Evolutionary conservation across 2,329 filamentous ascomycete species (phyloP).

Genomic region (Aaosphaeria arxii): DNA sequence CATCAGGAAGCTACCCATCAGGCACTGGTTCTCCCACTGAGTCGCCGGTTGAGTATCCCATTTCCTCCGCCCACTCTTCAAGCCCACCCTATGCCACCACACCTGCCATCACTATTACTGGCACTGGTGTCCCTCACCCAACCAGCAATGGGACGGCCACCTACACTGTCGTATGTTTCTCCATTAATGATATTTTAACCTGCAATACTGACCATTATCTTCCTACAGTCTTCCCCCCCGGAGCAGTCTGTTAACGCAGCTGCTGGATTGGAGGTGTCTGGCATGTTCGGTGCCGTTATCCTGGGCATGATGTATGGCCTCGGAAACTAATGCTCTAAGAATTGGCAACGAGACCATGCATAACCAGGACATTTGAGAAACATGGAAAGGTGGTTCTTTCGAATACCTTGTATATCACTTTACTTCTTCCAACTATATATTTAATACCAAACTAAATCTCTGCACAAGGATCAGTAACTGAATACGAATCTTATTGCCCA

Average conservation of each 20-base stretch:
- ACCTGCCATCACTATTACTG: background rate
- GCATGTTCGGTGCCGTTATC: conserved; percentile 15
- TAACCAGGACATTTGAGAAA: background rate
- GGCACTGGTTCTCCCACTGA: background rate
- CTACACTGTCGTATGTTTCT: conserved; percentile 11
- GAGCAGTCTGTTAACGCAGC: conserved; percentile 15
- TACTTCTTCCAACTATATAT: background rate
- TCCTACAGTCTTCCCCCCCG: conserved; percentile 11
- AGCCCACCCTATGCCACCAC: background rate
- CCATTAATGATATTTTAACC: background rate
- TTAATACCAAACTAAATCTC: background rate
- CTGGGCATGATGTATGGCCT: conserved; percentile 12
- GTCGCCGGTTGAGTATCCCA: background rate
- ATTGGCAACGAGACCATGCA: background rate
- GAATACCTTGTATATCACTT: background rate
- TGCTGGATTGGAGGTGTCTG: conserved; percentile 3
- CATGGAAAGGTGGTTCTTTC: background rate
- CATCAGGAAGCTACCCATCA: background rate
- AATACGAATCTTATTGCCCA: too few species aligned
- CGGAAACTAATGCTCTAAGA: background rate
- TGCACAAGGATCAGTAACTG: too few species aligned
- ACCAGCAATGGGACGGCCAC: conserved; percentile 10
- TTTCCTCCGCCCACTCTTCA: background rate
- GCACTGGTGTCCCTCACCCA: background rate
- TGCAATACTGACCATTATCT: background rate